These are phyloP conservation scores for Abrus precatorius DNA, from an alignment of 306 rosid species.

Conservation along the genomic window DNA sequence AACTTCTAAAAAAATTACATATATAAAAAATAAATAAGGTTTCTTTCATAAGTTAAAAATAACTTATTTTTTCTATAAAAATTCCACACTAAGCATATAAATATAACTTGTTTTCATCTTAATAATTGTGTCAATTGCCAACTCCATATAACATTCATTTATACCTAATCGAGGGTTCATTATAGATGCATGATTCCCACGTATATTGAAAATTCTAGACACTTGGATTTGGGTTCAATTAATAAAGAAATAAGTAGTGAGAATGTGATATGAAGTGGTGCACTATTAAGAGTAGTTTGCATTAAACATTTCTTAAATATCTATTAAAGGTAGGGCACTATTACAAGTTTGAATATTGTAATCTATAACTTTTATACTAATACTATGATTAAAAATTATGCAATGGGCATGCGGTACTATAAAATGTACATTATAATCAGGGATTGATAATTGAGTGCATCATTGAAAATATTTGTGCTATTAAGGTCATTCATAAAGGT, in stretches of 20 bases:
- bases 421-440: slow-evolving; percentile 18
- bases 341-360: slow-evolving; percentile 11
- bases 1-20: too few species aligned
- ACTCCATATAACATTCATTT: neutral
- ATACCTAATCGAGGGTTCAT: neutral
- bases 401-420: slow-evolving; percentile 37
- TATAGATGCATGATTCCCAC: neutral
- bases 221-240: neutral
- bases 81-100: neutral
- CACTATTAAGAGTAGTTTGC: neutral
- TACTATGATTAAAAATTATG: neutral
- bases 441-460: neutral
- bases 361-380: slow-evolving; percentile 11
- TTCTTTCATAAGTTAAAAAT: too few species aligned
- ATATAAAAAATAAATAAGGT: too few species aligned
- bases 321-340: slow-evolving; percentile 7
- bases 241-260: neutral
- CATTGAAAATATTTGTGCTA: neutral
- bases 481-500: neutral
- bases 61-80: too few species aligned
- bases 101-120: neutral
- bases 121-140: neutral
- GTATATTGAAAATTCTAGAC: slow-evolving; percentile 7
- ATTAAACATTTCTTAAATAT: slow-evolving; percentile 24
- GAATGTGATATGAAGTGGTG: neutral